Evolutionary conservation across 2,329 filamentous ascomycete genomes (phyloP).

Genomic region (Pseudofabraea citricarpa): DNA sequence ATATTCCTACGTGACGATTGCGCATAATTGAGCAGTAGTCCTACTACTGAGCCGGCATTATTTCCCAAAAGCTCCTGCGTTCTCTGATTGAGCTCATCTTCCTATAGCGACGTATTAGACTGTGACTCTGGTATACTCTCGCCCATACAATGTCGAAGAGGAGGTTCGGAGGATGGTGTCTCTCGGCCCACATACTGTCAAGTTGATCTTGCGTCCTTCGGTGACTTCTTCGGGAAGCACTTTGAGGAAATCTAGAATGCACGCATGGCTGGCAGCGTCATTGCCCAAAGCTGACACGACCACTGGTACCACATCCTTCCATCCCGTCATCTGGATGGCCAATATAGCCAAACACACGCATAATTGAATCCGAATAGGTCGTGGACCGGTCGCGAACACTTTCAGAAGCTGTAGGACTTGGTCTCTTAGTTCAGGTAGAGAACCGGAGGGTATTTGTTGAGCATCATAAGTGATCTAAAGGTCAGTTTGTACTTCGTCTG

Average conservation of each 20-base stretch:
- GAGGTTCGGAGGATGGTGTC: slow-evolving; percentile 37
- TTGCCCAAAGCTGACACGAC: slow-evolving; percentile 75
- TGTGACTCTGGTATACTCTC: slow-evolving; percentile 30
- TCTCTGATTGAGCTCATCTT: slow-evolving; percentile 86
- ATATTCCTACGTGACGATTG: slow-evolving; percentile 87
- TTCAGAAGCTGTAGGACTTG: slow-evolving; percentile 80
- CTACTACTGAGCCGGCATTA: slow-evolving; percentile 83
- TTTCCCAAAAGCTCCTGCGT: slow-evolving; percentile 86
- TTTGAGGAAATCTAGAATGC: slow-evolving; percentile 91
- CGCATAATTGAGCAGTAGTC: slow-evolving; percentile 82
- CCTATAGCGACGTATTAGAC: slow-evolving; percentile 60
- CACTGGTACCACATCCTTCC: slow-evolving; percentile 85
- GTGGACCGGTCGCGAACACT: slow-evolving; percentile 75
- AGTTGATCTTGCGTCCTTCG: slow-evolving; percentile 97
- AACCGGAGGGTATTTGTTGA: slow-evolving; percentile 73
- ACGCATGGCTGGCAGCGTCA: slow-evolving; percentile 74
- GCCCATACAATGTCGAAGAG: slow-evolving; percentile 29
- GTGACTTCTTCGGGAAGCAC: slow-evolving; percentile 98
- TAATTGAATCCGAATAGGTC: slow-evolving; percentile 82
- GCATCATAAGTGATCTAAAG: slow-evolving; percentile 92
- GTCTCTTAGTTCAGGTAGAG: slow-evolving; percentile 73
- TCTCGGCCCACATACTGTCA: slow-evolving; percentile 85
- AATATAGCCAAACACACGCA: slow-evolving; percentile 92
- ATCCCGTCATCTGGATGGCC: slow-evolving; percentile 92
- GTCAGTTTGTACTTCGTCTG: slow-evolving; percentile 12